phyloP scores from a whole-genome alignment of 2,329 filamentous ascomycete species.

The Aureobasidium sp. region DNA sequence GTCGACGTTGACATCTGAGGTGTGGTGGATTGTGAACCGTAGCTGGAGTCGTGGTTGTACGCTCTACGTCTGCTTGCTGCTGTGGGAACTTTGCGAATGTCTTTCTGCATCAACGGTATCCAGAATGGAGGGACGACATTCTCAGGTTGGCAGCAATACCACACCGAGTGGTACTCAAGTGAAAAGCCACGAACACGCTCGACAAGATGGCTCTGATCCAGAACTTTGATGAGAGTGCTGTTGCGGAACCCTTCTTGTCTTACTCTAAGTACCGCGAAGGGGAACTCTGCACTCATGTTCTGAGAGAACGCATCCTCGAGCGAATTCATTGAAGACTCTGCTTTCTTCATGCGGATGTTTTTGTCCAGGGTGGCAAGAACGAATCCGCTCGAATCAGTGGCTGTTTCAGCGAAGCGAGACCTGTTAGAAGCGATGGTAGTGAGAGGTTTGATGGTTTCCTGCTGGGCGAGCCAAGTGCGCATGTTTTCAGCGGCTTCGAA shows the following conservation, averaged over 20 bases:
- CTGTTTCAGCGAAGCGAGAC: constrained; percentile 39
- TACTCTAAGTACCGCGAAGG: constrained; percentile 43
- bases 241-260: constrained; percentile 37
- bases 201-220: constrained; percentile 41
- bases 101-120: constrained; percentile 37
- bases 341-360: constrained; percentile 32
- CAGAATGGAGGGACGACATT: constrained; percentile 41
- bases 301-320: constrained; percentile 10
- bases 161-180: constrained; percentile 44
- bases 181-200: constrained; percentile 47
- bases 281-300: constrained; percentile 28
- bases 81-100: constrained; percentile 45
- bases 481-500: constrained; percentile 20
- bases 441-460: constrained; percentile 37
- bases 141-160: constrained; percentile 35
- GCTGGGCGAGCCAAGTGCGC: constrained; percentile 35
- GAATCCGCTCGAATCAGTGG: constrained; percentile 33
- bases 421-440: constrained; percentile 38
- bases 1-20: constrained; percentile 29
- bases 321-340: not conserved
- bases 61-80: constrained; percentile 21
- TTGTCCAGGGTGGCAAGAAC: constrained; percentile 42
- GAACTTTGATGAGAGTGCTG: constrained; percentile 30
- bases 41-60: constrained; percentile 13
- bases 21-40: constrained; percentile 20